A percentile compares a stretch with the other conserved stretches of the same genome.
Conservation (phyloP, 805 yeast species). For the Zygosaccharomyces siamensis region DNA sequence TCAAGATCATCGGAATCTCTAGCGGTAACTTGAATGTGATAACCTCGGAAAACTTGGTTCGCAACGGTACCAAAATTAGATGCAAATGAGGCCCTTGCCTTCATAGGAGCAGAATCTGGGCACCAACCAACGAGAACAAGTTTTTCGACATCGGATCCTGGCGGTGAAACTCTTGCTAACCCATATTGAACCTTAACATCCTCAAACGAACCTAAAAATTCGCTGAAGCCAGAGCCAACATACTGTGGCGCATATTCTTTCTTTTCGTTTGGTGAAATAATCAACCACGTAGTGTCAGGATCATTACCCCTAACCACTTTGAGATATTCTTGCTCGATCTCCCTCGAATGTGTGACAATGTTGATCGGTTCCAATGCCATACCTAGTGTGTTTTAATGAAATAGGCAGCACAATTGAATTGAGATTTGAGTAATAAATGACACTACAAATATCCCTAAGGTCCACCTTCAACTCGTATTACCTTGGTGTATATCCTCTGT, state of each 20-base stretch:
- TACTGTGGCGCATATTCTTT: slow-evolving; percentile 40
- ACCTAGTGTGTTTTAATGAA: neutral
- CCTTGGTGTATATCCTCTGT: neutral
- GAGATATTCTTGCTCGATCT: slow-evolving; percentile 70
- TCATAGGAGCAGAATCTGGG: slow-evolving; percentile 90
- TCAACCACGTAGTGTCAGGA: slow-evolving; percentile 63
- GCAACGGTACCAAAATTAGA: slow-evolving; percentile 73
- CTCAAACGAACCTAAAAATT: slow-evolving; percentile 74
- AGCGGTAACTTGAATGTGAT: slow-evolving; percentile 96
- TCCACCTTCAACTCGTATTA: neutral
- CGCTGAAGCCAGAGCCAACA: slow-evolving; percentile 62
- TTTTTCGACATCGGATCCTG: slow-evolving; percentile 87
- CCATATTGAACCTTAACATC: slow-evolving; percentile 91
- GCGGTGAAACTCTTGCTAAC: slow-evolving; percentile 78
- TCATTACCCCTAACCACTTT: slow-evolving; percentile 70
- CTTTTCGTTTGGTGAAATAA: slow-evolving; percentile 67
- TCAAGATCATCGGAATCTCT: slow-evolving; percentile 88
- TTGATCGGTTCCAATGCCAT: slow-evolving; percentile 47
- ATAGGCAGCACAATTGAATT: neutral
- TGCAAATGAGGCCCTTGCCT: slow-evolving; percentile 70
- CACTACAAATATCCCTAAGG: neutral
- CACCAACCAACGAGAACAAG: slow-evolving; percentile 89
- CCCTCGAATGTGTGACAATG: slow-evolving; percentile 63
- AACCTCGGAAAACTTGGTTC: slow-evolving; percentile 59
- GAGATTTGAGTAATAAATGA: neutral